Conservation (phyloP, 371 early-diverging fungal genomes). For the Mortierella sp. region DNA sequence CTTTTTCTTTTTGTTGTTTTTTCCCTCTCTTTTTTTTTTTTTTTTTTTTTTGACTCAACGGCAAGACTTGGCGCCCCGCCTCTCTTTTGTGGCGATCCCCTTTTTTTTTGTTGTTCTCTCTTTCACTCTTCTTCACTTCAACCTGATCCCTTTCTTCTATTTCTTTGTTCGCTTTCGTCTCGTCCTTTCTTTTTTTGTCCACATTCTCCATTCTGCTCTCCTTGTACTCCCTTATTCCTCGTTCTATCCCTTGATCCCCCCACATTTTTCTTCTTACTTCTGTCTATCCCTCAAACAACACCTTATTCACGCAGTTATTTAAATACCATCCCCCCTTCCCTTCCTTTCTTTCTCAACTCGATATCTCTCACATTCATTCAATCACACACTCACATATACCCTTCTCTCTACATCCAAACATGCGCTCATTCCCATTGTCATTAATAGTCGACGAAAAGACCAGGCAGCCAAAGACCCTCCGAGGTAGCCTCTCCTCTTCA, state of each 20-base stretch:
- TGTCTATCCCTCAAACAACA: too few relatives aligned
- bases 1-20: not conserved
- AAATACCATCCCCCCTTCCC: too few relatives aligned
- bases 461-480: slow-evolving; percentile 8
- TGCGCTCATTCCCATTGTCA: not conserved
- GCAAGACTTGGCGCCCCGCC: not conserved
- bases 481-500: not conserved
- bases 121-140: not conserved
- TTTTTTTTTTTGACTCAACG: too few relatives aligned
- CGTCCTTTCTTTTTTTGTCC: not conserved
- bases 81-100: not conserved
- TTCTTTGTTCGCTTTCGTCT: not conserved
- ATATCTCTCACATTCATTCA: too few relatives aligned
- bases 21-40: not conserved
- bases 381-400: not conserved
- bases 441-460: slow-evolving; percentile 1
- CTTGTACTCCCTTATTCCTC: not conserved
- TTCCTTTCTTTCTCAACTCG: too few relatives aligned
- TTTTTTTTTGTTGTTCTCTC: not conserved
- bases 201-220: not conserved
- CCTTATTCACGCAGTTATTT: too few relatives aligned
- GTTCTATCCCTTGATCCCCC: not conserved
- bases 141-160: not conserved
- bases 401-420: too few relatives aligned
- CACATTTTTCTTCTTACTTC: not conserved